Evolutionary conservation across 805 yeast species (phyloP), one percentile per base, ranked within the genome.

Genomic region (Candida andamanensis): DNA sequence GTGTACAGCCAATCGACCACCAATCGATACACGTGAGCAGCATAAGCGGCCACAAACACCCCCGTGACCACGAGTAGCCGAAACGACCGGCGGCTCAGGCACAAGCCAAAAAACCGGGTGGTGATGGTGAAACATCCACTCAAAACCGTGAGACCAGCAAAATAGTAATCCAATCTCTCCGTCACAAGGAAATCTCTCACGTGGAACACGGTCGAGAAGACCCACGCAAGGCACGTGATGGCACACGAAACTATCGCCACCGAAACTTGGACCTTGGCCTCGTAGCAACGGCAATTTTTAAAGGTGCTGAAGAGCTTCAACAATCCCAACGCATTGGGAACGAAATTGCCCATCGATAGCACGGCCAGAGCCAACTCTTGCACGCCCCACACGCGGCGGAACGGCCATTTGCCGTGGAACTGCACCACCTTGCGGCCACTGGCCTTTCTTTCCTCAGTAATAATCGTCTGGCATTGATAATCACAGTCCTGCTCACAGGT

Each of bases 341-440:
- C 29, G 14, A 61, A 49, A 42, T 65, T 65, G 5, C 67, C 69
- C 10, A 62, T n/a, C n/a, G 95, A 83, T 54, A 92, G 90, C 2
- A 86, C 14, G 1, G 83, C 78, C 10, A 94, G 80, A 15, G 80
- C 84, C 0, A 86, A 60, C 52, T 92, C 98, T 55, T 92, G 98
- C 9, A 82, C 63, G 0, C 95, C 95, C n/a, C 70, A 57, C 0
- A 83, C 50, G 30, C 98, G 68, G 12, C 65, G 40, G 49, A 92
- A 92, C 2, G 97, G 97, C 98, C 98, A 92, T 60, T 92, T 92
- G 0, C 98, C 98, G 56, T 92, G 96, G 59, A 85, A 92, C 54
- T 92, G 98, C 24, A 70, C 69, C 0, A 85, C 61, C 35, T 76
- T 79, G 37, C 71, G 67, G n/a, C 69, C 65, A 2, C 57, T 42